Conservation (phyloP, 306 rosid species). For the Prinsepia uniflora region DNA sequence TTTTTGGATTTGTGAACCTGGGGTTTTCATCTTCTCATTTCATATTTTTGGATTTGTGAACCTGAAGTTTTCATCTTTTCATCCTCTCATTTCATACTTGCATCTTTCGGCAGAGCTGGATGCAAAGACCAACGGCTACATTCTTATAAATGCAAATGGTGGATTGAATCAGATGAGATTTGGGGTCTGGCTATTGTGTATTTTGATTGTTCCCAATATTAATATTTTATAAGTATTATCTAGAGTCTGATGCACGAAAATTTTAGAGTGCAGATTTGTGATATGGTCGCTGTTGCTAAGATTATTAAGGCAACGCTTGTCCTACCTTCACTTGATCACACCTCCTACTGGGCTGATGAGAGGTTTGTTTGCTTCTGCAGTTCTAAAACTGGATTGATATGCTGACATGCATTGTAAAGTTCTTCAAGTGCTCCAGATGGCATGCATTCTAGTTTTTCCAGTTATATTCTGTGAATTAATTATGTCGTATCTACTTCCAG, state of each 20-base stretch:
- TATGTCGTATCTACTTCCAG: constrained; percentile 38
- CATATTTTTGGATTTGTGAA: constrained; percentile 17
- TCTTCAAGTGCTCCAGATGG: background rate
- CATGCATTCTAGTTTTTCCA: background rate
- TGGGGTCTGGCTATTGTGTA: constrained; percentile 76
- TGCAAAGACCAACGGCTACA: constrained; percentile 70
- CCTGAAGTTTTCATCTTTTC: constrained; percentile 24
- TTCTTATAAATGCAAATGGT: constrained; percentile 93
- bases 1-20: too few species aligned
- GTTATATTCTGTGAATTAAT: background rate
- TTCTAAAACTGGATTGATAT: constrained; percentile 10
- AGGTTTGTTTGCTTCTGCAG: constrained; percentile 56
- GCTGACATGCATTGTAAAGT: background rate
- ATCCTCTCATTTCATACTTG: constrained; percentile 16
- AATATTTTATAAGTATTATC: constrained; percentile 18
- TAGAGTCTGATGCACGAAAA: constrained; percentile 37
- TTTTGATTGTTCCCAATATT: constrained; percentile 29
- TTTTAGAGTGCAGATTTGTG: constrained; percentile 81
- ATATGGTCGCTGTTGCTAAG: constrained; percentile 96
- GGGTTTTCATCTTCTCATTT: constrained; percentile 16
- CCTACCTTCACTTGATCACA: constrained; percentile 96
- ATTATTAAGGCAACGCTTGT: constrained; percentile 87
- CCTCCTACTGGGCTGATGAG: constrained; percentile 94
- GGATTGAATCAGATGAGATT: constrained; percentile 99
- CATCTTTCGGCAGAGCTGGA: constrained; percentile 50